A percentile compares a stretch with the other conserved stretches of the same genome.
phyloP scores from a whole-genome alignment of 257 asterid genomes.

The Echium plantagineum region DNA sequence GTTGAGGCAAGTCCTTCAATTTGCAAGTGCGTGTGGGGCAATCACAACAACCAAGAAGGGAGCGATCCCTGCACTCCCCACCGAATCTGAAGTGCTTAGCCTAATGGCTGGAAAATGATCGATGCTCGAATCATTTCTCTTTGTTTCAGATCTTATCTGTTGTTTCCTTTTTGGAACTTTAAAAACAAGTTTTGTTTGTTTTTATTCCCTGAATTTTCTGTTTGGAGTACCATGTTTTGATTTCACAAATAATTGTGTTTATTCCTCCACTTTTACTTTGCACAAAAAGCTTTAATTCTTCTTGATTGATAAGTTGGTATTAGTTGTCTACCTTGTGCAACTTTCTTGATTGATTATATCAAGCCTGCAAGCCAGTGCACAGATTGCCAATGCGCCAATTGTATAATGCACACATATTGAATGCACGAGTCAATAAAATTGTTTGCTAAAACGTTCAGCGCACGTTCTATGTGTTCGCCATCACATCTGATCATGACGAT shows the following conservation, averaged over 20 bases:
- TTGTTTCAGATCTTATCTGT: neutral
- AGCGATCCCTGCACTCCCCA: slow-evolving; percentile 91
- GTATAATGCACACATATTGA: too few species aligned
- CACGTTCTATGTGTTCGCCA: too few species aligned
- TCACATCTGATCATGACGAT: too few species aligned
- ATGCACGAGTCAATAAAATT: too few species aligned
- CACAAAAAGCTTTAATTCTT: neutral
- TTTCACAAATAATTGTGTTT: neutral
- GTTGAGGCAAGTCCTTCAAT: slow-evolving; percentile 64
- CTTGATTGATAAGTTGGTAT: too few species aligned
- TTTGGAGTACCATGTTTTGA: neutral
- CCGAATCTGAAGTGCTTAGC: slow-evolving; percentile 36
- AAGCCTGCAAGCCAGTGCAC: too few species aligned
- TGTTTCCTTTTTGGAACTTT: neutral
- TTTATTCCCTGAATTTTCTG: neutral
- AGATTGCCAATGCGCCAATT: too few species aligned
- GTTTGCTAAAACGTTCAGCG: too few species aligned
- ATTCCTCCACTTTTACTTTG: neutral
- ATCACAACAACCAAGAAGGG: slow-evolving; percentile 93
- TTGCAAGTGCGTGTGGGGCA: slow-evolving; percentile 93
- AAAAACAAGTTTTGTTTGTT: slow-evolving; percentile 3
- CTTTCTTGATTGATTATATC: too few species aligned
- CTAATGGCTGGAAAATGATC: slow-evolving; percentile 21
- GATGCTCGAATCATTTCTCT: neutral
- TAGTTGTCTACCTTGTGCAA: too few species aligned